Evolutionary conservation across 2,329 filamentous ascomycete genomes (phyloP).

Genomic region (Xylaria sp.): DNA sequence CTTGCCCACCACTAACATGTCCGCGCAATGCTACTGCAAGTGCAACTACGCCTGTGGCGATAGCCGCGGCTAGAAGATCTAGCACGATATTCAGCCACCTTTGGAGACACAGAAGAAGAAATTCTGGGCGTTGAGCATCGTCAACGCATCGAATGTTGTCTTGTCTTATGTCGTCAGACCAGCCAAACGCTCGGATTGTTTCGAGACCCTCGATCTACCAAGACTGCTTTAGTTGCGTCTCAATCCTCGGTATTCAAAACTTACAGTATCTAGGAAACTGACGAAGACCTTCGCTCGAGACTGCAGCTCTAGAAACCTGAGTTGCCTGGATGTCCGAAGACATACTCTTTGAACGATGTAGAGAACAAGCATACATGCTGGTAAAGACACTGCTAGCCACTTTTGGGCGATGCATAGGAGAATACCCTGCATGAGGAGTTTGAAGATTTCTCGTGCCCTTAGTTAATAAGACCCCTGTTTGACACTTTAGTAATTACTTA

Average conservation of each 20-base stretch:
- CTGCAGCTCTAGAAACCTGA: conserved; percentile 61
- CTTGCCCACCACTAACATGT: conserved; percentile 35
- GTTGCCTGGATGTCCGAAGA: conserved; percentile 60
- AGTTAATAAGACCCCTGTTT: no score
- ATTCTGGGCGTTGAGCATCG: conserved; percentile 54
- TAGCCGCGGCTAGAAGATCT: conserved; percentile 53
- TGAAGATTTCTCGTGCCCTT: conserved; percentile 43
- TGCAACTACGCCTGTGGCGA: conserved; percentile 47
- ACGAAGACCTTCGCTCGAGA: conserved; percentile 50
- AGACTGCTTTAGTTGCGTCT: not conserved
- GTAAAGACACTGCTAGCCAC: conserved; percentile 53
- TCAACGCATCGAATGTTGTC: conserved; percentile 45
- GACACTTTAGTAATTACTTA: no score
- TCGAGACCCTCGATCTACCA: conserved; percentile 44
- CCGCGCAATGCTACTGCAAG: conserved; percentile 35
- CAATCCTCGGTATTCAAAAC: conserved; percentile 30
- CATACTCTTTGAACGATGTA: conserved; percentile 58
- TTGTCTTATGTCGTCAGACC: conserved; percentile 40
- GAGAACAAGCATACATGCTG: conserved; percentile 47
- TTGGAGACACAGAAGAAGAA: conserved; percentile 56
- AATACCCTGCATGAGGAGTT: conserved; percentile 49
- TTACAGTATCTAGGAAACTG: conserved; percentile 33
- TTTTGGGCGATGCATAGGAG: conserved; percentile 53
- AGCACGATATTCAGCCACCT: conserved; percentile 59
- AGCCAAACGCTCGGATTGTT: conserved; percentile 56